These are phyloP conservation scores for Wallacemonas sp. DNA, from an alignment of 208 protist species.

Conservation along the genomic window DNA sequence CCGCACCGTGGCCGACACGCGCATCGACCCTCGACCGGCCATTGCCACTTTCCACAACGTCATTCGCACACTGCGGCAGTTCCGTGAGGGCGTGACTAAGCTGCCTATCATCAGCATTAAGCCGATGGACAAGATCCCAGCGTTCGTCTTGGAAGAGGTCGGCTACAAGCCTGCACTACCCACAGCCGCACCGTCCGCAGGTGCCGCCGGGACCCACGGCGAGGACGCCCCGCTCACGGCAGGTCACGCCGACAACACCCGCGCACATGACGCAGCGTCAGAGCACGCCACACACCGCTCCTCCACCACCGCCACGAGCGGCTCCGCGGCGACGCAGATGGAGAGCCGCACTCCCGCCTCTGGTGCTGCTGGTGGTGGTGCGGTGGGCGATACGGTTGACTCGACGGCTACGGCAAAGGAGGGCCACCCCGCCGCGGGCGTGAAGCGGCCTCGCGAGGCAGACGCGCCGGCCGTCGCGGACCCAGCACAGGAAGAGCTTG, in stretches of 20 bases:
- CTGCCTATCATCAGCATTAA: conserved; percentile 68
- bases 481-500: conserved; percentile 24
- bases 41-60: conserved; percentile 69
- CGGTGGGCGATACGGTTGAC: not conserved
- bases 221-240: not conserved
- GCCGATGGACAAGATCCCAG: conserved; percentile 59
- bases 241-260: not conserved
- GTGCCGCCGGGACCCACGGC: not conserved
- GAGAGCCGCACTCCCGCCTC: not conserved
- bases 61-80: conserved; percentile 71
- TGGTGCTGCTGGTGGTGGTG: not conserved
- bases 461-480: not conserved
- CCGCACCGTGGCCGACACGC: conserved; percentile 32
- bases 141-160: conserved; percentile 68
- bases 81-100: conserved; percentile 62
- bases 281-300: not conserved
- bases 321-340: conserved; percentile 5
- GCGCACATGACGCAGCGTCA: no score
- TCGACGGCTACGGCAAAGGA: not conserved
- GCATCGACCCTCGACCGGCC: conserved; percentile 65
- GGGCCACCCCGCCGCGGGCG: not conserved
- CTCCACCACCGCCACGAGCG: not conserved
- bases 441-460: conserved; percentile 19
- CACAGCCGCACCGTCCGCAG: not conserved
- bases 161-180: conserved; percentile 44